Evolutionary conservation across 441 rosid genomes (phyloP), one percentile per base, ranked within the genome.

Genomic region (Gossypium trilobum): DNA sequence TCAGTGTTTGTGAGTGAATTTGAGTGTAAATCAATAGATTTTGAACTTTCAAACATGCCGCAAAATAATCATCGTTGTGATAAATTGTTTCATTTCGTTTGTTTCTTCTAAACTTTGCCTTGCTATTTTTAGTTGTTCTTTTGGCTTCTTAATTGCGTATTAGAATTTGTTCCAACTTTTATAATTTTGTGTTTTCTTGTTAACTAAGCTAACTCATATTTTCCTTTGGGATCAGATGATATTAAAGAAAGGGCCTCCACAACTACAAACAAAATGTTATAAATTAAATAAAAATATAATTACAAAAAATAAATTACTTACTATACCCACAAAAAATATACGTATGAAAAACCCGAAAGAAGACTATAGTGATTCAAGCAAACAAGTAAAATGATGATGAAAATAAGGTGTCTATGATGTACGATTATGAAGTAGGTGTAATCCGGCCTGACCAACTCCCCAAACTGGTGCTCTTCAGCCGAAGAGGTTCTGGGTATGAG

Each of bases 21-120:
- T 52, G 85, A 74, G 71, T 85, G 84, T 85, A 84, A 79, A 84
- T 85, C 80, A 55, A 79, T 82, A 86, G 89, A 80, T 75, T 82
- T 81, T 76, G 14, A 67, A 75, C 57, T 78, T 78, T 67, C 68
- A 22, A 36, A 55, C 39, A 44, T 69, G 67, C 71, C 60, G 3
- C 7, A 58, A 58, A 13, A 50, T 72, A 56, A 46, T 63, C 55
- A 52, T 71, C 39, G 8, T 66, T 23, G 16, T 65, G 7, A 13
- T 23, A 3, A 14, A 67, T 13, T 8, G 8, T 46, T 25, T 14
- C 39, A n/a, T 67, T n/a, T 14, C 20, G 39, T 25, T 67, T 25
- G 57, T 48, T 13, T 25, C 39, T 48, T 1, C 39, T 67, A 25
- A 48, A 2, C 42, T 66, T 36, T 25, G 22, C 57, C 22, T 46